These are phyloP conservation scores for Zygosaccharomyces siamensis DNA, from an alignment of 805 yeast genomes.

Conservation along the genomic window DNA sequence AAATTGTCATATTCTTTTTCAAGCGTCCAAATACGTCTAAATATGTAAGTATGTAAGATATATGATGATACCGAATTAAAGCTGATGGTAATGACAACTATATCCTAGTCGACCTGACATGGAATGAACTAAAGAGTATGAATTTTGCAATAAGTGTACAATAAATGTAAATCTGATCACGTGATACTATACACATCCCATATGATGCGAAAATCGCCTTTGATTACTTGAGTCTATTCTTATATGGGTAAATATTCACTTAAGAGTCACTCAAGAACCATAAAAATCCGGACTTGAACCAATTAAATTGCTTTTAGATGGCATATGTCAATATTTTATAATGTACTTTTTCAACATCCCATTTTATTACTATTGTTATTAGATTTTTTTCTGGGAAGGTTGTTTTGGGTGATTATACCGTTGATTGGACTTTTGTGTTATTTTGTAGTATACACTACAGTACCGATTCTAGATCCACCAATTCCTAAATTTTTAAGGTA, in stretches of 20 bases:
- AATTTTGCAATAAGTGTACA: too few relatives aligned
- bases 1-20: too few relatives aligned
- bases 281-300: background rate
- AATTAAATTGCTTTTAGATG: background rate
- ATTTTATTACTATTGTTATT: background rate
- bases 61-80: too few relatives aligned
- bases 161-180: background rate
- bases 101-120: too few relatives aligned
- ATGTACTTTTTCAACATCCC: background rate
- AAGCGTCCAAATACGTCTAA: too few relatives aligned
- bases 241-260: background rate
- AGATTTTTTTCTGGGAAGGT: background rate
- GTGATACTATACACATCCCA: background rate
- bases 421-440: conserved; percentile 1
- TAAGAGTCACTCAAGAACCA: background rate
- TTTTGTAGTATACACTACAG: background rate
- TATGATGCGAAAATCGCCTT: background rate
- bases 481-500: background rate
- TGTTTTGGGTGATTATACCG: background rate
- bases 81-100: too few relatives aligned
- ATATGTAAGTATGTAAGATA: too few relatives aligned
- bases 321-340: background rate
- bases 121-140: too few relatives aligned
- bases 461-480: conserved; percentile 5
- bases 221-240: background rate